These are phyloP conservation scores for Cucumis hystrix DNA, from an alignment of 306 rosid genomes.

Conservation along the genomic window DNA sequence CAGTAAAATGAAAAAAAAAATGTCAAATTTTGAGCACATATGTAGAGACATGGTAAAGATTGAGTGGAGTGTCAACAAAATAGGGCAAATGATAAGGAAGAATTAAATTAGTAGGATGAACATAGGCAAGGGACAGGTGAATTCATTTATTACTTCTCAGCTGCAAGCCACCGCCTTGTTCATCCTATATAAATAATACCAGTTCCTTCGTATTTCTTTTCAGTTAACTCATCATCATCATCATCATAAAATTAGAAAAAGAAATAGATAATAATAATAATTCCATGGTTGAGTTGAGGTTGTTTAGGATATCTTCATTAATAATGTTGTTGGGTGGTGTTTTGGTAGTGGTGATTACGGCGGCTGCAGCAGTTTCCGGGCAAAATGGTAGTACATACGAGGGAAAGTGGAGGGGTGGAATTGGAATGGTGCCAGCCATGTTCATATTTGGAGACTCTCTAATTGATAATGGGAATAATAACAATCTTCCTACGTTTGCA, in stretches of 20 bases:
- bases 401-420: not conserved
- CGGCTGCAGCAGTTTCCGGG: slow-evolving; percentile 15
- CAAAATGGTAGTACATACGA: slow-evolving; percentile 10
- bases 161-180: not conserved
- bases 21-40: too few relatives aligned
- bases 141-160: not conserved
- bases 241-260: too few relatives aligned
- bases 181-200: not conserved
- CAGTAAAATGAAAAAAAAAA: too few relatives aligned
- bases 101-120: not conserved
- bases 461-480: slow-evolving; percentile 89
- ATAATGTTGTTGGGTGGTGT: not conserved
- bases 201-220: not conserved
- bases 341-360: not conserved
- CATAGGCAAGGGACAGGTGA: not conserved
- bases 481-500: slow-evolving; percentile 68
- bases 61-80: too few relatives aligned
- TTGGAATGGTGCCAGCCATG: slow-evolving; percentile 72
- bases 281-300: not conserved
- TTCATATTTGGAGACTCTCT: slow-evolving; percentile 90
- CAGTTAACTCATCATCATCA: not conserved
- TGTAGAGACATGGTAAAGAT: too few relatives aligned
- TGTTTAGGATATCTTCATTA: not conserved
- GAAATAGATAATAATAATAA: too few relatives aligned
- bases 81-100: not conserved